Evolutionary conservation across 352 stramenopile species (phyloP).

Genomic region (Sclerospora graminicola): DNA sequence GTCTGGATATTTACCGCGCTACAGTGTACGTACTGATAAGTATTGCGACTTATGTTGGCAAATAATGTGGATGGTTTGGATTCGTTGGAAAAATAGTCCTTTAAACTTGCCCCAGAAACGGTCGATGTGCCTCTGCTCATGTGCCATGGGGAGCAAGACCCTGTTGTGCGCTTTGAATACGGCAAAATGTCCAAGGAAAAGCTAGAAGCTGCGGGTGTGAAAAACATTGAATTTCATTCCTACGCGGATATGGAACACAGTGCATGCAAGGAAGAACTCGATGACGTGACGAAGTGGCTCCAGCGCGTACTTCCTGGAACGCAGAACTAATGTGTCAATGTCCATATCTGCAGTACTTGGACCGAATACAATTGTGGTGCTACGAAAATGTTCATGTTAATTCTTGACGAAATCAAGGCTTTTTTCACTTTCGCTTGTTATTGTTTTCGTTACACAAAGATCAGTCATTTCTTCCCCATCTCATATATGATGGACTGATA

Average conservation of each 20-base stretch:
- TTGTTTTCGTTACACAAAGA: no score
- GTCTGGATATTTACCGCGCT: conserved; percentile 65
- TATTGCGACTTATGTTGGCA: neutral
- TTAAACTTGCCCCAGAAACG: conserved; percentile 35
- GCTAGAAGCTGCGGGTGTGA: conserved; percentile 38
- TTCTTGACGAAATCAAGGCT: neutral
- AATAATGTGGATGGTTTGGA: neutral
- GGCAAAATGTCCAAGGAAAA: conserved; percentile 47
- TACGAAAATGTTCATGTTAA: neutral
- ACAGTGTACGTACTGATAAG: conserved; percentile 12
- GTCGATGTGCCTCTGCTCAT: conserved; percentile 63
- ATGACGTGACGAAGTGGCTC: conserved; percentile 57
- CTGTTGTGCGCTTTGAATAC: conserved; percentile 53
- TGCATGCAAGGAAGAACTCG: conserved; percentile 52
- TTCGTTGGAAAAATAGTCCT: conserved; percentile 20
- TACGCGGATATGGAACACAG: conserved; percentile 61
- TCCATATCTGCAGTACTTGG: neutral
- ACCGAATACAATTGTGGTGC: neutral
- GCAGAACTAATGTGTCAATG: conserved; percentile 9
- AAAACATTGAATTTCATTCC: conserved; percentile 47
- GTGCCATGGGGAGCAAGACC: conserved; percentile 64
- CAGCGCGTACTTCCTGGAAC: conserved; percentile 33
- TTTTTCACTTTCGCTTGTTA: no score
- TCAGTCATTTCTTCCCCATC: no score
- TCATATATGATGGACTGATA: no score